Evolutionary conservation across 805 yeast genomes (phyloP).

Genomic region (Metschnikowia sp.): DNA sequence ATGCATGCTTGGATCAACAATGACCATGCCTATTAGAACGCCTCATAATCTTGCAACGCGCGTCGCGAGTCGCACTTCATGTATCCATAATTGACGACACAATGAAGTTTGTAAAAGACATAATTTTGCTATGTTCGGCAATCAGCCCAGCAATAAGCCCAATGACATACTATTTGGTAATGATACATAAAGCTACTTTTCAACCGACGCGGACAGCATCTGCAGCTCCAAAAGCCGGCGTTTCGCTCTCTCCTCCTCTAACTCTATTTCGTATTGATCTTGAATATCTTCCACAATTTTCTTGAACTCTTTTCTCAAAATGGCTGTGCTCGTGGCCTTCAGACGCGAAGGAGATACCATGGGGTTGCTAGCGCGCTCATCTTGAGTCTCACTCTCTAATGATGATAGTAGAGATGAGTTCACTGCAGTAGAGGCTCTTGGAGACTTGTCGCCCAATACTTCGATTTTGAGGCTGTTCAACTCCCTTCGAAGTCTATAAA

Average conservation of each 20-base stretch:
- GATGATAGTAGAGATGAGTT: conserved; percentile 11
- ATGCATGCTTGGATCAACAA: conserved; percentile 8
- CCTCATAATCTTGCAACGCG: neutral
- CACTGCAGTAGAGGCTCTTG: conserved; percentile 1
- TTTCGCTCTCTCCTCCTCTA: conserved; percentile 53
- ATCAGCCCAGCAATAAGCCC: too few relatives aligned
- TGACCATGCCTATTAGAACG: neutral
- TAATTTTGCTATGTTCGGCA: too few relatives aligned
- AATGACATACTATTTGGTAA: too few relatives aligned
- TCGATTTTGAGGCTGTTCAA: conserved; percentile 44
- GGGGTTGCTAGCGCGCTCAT: conserved; percentile 19
- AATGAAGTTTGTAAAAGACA: too few relatives aligned
- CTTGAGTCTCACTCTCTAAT: conserved; percentile 7
- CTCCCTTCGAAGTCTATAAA: conserved; percentile 42
- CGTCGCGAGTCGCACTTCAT: too few relatives aligned
- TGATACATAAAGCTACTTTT: too few relatives aligned
- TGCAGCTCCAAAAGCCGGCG: conserved; percentile 40
- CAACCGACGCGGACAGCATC: neutral
- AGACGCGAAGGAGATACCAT: conserved; percentile 17
- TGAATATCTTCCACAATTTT: conserved; percentile 61
- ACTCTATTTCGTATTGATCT: conserved; percentile 55
- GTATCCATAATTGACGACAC: too few relatives aligned
- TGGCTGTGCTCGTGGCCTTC: conserved; percentile 41
- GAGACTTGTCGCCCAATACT: conserved; percentile 33
- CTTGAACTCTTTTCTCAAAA: conserved; percentile 66